phyloP scores from a whole-genome alignment of 2,329 filamentous ascomycete genomes.

The Phialocephala subalpina region DNA sequence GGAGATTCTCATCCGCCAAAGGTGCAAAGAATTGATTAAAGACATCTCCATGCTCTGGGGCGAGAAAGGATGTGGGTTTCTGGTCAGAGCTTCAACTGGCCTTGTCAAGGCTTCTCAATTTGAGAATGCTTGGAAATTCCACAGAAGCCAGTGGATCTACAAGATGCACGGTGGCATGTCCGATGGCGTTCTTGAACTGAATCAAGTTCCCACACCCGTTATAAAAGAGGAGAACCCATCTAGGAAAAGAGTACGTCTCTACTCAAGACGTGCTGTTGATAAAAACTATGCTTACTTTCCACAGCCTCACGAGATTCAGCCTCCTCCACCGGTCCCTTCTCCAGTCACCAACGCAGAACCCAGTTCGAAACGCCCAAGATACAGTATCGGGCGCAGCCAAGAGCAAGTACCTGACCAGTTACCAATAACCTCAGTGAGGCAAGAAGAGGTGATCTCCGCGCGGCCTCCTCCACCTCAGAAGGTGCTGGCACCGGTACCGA shows the following conservation, averaged over 20 bases:
- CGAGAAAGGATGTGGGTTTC: not conserved
- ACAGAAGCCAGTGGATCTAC: not conserved
- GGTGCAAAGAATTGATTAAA: not conserved
- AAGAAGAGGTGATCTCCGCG: not conserved
- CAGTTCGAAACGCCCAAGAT: not conserved
- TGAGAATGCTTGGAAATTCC: conserved; percentile 11
- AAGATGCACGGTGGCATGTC: not conserved
- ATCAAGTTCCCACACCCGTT: not conserved
- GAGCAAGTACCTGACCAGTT: not conserved
- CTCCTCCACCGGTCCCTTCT: not conserved
- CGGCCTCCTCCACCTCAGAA: not conserved
- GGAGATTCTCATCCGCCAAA: not conserved
- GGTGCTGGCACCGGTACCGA: too few species aligned
- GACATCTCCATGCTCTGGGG: not conserved
- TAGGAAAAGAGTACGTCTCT: not conserved
- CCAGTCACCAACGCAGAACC: not conserved
- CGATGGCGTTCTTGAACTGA: not conserved
- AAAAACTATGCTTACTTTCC: not conserved
- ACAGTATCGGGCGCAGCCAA: not conserved
- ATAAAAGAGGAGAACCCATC: not conserved
- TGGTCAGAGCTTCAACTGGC: not conserved
- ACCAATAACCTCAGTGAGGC: not conserved
- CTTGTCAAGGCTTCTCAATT: conserved; percentile 8
- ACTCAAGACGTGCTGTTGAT: too few species aligned
- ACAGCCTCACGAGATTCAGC: not conserved